Conservation (phyloP, 352 stramenopile species). For the Phytophthora kernoviae region DNA sequence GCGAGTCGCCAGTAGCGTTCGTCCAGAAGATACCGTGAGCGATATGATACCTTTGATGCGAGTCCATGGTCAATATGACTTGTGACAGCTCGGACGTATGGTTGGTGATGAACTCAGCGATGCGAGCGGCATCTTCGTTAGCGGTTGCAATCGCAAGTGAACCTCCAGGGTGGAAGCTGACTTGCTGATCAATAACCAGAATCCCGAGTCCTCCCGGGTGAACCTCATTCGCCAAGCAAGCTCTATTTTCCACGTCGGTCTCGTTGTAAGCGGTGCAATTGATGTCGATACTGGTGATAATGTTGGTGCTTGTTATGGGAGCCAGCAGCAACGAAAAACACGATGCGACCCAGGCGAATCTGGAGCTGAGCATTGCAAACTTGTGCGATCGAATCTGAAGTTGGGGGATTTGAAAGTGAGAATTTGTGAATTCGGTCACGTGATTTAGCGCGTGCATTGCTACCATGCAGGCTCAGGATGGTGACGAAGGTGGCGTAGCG, state of each 20-base stretch:
- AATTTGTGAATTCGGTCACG: too few species aligned
- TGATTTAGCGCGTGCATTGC: too few species aligned
- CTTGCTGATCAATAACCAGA: conserved; percentile 94
- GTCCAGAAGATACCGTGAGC: conserved; percentile 94
- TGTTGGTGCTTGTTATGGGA: too few species aligned
- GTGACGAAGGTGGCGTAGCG: too few species aligned
- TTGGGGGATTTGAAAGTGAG: too few species aligned
- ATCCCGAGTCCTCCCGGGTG: conserved; percentile 56
- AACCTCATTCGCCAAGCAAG: conserved; percentile 33
- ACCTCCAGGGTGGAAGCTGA: conserved; percentile 94
- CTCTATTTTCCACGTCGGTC: conserved; percentile 27
- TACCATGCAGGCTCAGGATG: too few species aligned
- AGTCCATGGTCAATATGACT: conserved; percentile 95
- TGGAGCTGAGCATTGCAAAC: too few species aligned
- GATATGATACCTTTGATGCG: conserved; percentile 94
- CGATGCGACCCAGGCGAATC: conserved; percentile 11
- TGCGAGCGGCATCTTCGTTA: conserved; percentile 85
- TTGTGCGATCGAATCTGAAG: too few species aligned
- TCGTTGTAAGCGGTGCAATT: neutral
- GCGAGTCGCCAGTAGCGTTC: conserved; percentile 59
- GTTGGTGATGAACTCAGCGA: conserved; percentile 81
- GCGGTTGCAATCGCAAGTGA: conserved; percentile 92
- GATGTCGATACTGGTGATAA: too few species aligned
- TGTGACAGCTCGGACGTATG: conserved; percentile 65
- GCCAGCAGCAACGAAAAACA: conserved; percentile 5